Percentiles rank a stretch among this genome's conserved stretches.
These are phyloP conservation scores for Articulospora tetracladia DNA, from an alignment of 495 filamentous ascomycete genomes.

Conservation along the genomic window DNA sequence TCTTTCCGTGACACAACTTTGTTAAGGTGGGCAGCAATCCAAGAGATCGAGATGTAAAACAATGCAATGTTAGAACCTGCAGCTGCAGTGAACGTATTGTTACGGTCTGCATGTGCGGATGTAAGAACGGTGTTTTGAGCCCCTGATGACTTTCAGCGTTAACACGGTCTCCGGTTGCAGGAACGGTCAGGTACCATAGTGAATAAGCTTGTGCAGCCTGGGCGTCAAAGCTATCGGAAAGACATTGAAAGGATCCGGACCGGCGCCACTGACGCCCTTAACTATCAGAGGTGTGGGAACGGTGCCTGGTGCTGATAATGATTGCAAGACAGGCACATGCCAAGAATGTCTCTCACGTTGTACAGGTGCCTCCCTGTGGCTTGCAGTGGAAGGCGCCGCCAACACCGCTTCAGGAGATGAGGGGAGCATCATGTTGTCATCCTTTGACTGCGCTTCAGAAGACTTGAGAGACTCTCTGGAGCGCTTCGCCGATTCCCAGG, in stretches of 20 bases:
- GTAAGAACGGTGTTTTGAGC: not conserved
- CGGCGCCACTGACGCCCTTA: not conserved
- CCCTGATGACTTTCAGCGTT: not conserved
- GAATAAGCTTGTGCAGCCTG: not conserved
- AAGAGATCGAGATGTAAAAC: not conserved
- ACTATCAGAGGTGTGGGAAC: not conserved
- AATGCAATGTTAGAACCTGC: not conserved
- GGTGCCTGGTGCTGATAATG: too few relatives aligned
- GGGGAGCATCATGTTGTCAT: too few relatives aligned
- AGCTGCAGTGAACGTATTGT: not conserved
- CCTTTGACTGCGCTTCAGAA: too few relatives aligned
- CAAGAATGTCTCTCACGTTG: too few relatives aligned
- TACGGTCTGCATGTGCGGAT: not conserved
- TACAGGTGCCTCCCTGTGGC: too few relatives aligned
- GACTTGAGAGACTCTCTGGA: too few relatives aligned
- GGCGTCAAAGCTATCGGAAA: not conserved
- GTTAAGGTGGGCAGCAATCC: not conserved
- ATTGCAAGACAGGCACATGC: too few relatives aligned
- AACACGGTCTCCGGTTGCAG: not conserved
- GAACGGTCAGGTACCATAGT: not conserved
- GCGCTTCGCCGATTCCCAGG: too few relatives aligned
- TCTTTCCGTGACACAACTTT: not conserved
- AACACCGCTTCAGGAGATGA: too few relatives aligned
- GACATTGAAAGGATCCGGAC: not conserved
- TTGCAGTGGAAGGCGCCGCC: too few relatives aligned